A percentile compares a stretch with the other conserved stretches of the same genome.
Conservation (phyloP, 1,284 basidiomycete species). For the Ganoderma multipileum region DNA sequence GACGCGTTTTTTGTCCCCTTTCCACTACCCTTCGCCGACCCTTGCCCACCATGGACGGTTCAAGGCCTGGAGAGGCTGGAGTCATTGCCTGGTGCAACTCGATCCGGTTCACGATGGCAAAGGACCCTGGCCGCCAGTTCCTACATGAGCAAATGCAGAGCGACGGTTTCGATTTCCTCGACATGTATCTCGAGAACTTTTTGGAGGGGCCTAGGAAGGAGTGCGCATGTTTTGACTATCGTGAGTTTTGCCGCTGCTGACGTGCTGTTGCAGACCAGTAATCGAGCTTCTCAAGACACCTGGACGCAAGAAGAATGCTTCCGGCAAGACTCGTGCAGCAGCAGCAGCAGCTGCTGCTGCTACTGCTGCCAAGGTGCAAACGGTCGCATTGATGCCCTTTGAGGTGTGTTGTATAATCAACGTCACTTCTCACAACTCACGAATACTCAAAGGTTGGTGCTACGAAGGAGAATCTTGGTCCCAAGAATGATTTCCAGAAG, state of each 20-base stretch:
- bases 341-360: too few species aligned
- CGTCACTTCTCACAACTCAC: neutral
- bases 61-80: constrained; percentile 38
- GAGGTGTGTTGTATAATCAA: constrained; percentile 47
- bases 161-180: constrained; percentile 78
- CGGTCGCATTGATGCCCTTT: constrained; percentile 46
- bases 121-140: constrained; percentile 70
- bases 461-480: constrained; percentile 49
- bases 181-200: constrained; percentile 79
- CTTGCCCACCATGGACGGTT: constrained; percentile 31
- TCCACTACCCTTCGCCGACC: neutral
- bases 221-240: constrained; percentile 45
- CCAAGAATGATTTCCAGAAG: constrained; percentile 58
- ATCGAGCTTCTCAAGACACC: constrained; percentile 87
- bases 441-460: constrained; percentile 40
- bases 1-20: constrained; percentile 6
- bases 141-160: constrained; percentile 76
- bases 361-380: constrained; percentile 55
- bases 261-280: constrained; percentile 54
- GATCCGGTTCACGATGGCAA: constrained; percentile 71
- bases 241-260: neutral
- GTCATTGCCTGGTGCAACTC: constrained; percentile 67
- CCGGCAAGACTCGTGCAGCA: constrained; percentile 55
- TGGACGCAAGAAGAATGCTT: constrained; percentile 66
- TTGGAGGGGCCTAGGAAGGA: constrained; percentile 67